Percentiles rank a stretch among this genome's conserved stretches.
Conservation (phyloP, 139 green algal genomes). For the Chlorella ohadii region DNA sequence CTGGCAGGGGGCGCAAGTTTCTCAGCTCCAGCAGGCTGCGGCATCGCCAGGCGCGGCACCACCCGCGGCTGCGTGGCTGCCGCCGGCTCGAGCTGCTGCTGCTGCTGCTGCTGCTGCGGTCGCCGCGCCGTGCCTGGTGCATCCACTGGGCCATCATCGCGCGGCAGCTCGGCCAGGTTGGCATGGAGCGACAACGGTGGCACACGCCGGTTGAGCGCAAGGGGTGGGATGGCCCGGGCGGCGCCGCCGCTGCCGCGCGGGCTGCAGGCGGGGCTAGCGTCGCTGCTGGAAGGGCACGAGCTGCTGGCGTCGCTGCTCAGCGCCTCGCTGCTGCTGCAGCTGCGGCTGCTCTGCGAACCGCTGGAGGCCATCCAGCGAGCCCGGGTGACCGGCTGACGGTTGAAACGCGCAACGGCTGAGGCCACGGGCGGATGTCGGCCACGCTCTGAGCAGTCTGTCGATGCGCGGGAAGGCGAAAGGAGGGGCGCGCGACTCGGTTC, state of each 20-base stretch:
- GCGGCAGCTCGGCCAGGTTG: slow-evolving; percentile 7
- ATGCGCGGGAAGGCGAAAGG: too few relatives aligned
- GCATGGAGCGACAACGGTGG: neutral
- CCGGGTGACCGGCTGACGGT: neutral
- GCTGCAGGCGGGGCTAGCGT: neutral
- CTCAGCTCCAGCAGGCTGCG: too few relatives aligned
- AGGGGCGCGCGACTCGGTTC: too few relatives aligned
- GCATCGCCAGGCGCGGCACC: too few relatives aligned
- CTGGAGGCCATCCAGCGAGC: neutral
- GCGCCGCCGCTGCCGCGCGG: neutral
- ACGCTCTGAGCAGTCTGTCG: too few relatives aligned
- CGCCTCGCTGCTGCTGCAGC: neutral
- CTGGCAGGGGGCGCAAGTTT: too few relatives aligned
- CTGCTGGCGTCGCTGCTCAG: neutral
- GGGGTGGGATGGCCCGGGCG: neutral
- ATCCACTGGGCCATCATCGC: neutral
- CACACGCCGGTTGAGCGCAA: neutral
- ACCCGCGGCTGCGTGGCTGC: too few relatives aligned
- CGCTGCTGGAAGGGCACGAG: neutral
- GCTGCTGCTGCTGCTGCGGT: too few relatives aligned
- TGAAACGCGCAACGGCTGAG: neutral
- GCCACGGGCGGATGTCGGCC: too few relatives aligned
- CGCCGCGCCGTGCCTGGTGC: neutral
- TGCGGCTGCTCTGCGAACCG: neutral
- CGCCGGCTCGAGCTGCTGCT: neutral